Base-by-base conservation (phyloP, 2,329 filamentous ascomycete genomes). In the Cladosporium cucumerinum region DNA sequence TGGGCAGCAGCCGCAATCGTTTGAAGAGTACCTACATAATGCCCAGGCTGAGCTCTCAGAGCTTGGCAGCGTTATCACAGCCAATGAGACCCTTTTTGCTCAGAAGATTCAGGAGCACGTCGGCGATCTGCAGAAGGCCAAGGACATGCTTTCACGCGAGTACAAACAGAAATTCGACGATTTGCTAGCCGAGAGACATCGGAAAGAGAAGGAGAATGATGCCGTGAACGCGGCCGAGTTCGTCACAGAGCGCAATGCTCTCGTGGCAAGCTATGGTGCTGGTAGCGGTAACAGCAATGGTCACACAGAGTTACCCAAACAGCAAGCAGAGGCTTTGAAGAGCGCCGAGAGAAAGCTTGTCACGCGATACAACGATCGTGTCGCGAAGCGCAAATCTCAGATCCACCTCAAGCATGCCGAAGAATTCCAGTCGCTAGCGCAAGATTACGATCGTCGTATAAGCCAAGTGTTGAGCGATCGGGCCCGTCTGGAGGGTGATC, bases 21-120 rank as follows among this genome's bases (percentile, higher is more conserved):
- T 77, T 61, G 74, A 77, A 48, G 72, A 75, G n/a, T 77, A 77
- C 55, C 70, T 76, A 11, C 68, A 71, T n/a, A 69, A 72, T 43
- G 72, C 75, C 18, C 68, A 75, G 49, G 62, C 69, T 5, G 75
- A 77, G 52, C 71, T 76, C 8, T 74, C 72, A 4, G 73, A 76
- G 51, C 72, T 76, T 4, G 74, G 74, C 14, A 74, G 69, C 43
- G 72, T 73, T 32, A 76, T 77, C 60, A 74, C 68, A 21, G 73
- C 72, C 25, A 76, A 75, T 52, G 76, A 78, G 61, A 68, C 69
- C 5, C 68, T 76, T 0, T 77, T 77, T 49, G 71, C 72, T 14
- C 68, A 70, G 48, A 77, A 76, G 68, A 76, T 77, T 16, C 69
- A 72, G 36, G 73, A 77, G 69, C 75, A 77, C 61, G 72, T 76